phyloP scores from a whole-genome alignment of 768 basidiomycete species.

The Tulasnella sp. region DNA sequence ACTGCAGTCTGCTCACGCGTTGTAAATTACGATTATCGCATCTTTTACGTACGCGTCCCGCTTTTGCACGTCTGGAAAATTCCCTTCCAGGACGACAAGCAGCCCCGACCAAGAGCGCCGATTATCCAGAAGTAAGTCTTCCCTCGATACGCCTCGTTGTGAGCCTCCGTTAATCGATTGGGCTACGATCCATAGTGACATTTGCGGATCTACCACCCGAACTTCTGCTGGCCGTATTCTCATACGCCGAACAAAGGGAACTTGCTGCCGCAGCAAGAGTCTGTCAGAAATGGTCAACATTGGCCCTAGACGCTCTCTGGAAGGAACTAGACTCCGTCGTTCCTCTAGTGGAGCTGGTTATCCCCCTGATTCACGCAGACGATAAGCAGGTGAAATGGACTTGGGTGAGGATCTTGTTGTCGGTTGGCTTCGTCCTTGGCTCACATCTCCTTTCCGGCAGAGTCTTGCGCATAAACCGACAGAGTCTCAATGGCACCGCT shows the following conservation, averaged over 20 bases:
- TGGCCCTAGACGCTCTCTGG: neutral
- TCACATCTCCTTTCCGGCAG: neutral
- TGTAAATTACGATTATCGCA: too few species aligned
- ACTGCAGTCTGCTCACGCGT: too few species aligned
- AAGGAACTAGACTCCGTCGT: neutral
- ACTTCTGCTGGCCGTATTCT: neutral
- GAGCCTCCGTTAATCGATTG: too few species aligned
- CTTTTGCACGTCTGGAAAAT: too few species aligned
- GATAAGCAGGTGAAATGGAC: neutral
- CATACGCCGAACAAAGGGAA: neutral
- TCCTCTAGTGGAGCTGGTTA: neutral
- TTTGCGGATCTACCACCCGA: neutral
- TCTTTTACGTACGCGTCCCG: too few species aligned
- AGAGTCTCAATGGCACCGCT: neutral
- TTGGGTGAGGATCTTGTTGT: neutral
- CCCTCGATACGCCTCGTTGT: too few species aligned
- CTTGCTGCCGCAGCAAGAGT: neutral
- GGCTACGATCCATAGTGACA: too few species aligned
- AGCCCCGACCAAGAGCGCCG: too few species aligned
- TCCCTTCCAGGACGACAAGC: too few species aligned
- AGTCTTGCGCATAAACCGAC: neutral
- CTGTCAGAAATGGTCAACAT: neutral
- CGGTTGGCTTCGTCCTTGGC: neutral
- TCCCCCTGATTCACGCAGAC: neutral
- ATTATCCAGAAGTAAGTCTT: too few species aligned